Conservation (phyloP, 257 asterid genomes). For the Verbena officinalis region DNA sequence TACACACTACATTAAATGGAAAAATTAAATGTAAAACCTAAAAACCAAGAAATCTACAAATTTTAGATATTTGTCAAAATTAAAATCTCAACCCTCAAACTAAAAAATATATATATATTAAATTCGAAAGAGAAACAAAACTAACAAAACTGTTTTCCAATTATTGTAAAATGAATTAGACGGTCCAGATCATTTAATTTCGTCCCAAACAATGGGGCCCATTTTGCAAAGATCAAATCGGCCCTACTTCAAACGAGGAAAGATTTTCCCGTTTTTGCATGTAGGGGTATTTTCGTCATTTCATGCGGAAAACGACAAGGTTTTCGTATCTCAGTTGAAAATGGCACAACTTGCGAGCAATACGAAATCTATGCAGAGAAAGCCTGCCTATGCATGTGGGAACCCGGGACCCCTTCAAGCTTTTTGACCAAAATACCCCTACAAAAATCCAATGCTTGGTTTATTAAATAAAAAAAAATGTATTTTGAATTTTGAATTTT, state of each 20-base stretch:
- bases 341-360: slow-evolving; percentile 45
- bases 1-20: background rate
- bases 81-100: background rate
- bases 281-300: slow-evolving; percentile 32
- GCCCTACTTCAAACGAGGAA: slow-evolving; percentile 6
- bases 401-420: slow-evolving; percentile 31
- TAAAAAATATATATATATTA: background rate
- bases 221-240: slow-evolving; percentile 24
- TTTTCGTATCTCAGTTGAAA: slow-evolving; percentile 39
- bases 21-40: background rate
- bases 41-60: background rate
- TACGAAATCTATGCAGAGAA: slow-evolving; percentile 32
- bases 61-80: background rate
- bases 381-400: slow-evolving; percentile 57
- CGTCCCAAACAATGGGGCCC: slow-evolving; percentile 22
- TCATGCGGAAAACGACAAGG: slow-evolving; percentile 23
- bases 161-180: slow-evolving; percentile 18
- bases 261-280: background rate
- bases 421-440: slow-evolving; percentile 38
- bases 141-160: slow-evolving; percentile 26
- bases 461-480: too few relatives aligned
- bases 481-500: background rate
- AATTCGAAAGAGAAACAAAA: slow-evolving; percentile 25
- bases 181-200: slow-evolving; percentile 31
- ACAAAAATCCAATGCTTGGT: background rate